These are phyloP conservation scores for Blastocystis sp. DNA, from an alignment of 352 stramenopile genomes.

Conservation along the genomic window DNA sequence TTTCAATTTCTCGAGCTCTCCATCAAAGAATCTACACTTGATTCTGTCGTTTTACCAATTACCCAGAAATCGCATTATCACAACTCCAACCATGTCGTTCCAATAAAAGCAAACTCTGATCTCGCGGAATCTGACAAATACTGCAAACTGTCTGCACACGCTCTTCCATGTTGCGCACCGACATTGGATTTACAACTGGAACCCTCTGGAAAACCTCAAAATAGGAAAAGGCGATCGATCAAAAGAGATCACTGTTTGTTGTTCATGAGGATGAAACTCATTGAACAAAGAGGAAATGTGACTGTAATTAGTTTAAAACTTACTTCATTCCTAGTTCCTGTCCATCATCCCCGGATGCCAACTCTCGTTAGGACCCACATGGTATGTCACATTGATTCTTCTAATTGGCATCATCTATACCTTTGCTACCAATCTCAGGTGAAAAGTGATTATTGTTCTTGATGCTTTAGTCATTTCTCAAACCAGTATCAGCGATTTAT, in stretches of 20 bases:
- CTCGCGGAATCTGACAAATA: constrained; percentile 7
- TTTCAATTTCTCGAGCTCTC: background rate
- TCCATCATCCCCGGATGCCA: background rate
- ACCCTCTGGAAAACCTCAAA: background rate
- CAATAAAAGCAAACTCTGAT: background rate
- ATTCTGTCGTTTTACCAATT: background rate
- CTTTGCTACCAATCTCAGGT: background rate
- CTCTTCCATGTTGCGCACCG: constrained; percentile 12
- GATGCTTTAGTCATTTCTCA: background rate
- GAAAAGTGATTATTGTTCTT: background rate
- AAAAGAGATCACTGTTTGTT: constrained; percentile 7
- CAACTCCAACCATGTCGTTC: constrained; percentile 48
- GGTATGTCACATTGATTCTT: constrained; percentile 3
- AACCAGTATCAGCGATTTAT: constrained; percentile 38
- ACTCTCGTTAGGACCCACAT: constrained; percentile 25
- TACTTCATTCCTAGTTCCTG: background rate
- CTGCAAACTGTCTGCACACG: constrained; percentile 1
- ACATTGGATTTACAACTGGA: constrained; percentile 1
- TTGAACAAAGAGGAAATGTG: constrained; percentile 25
- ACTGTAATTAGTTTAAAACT: background rate
- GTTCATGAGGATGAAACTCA: background rate
- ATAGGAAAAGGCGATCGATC: background rate
- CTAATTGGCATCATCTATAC: background rate
- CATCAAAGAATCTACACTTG: constrained; percentile 30
- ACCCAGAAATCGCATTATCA: constrained; percentile 44